Evolutionary conservation across 2,329 filamentous ascomycete species (phyloP).

Genomic region (Periconia sp.): DNA sequence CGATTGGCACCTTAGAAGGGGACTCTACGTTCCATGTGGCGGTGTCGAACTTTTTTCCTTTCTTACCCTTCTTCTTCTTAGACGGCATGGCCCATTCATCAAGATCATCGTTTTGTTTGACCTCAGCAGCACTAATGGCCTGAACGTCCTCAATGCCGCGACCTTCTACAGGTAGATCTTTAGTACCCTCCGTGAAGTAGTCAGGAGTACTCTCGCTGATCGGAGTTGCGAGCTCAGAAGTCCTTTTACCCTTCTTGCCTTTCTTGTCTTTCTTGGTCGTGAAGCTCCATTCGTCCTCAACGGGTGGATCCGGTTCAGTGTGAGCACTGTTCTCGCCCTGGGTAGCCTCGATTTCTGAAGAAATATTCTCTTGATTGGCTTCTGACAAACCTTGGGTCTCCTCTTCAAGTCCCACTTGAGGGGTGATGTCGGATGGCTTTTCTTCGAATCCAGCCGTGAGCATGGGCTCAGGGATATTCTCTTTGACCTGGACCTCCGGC

Average conservation of each 20-base stretch:
- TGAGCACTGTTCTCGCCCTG: too few species aligned
- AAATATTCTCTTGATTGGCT: too few species aligned
- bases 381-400: too few species aligned
- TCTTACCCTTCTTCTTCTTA: conserved; percentile 34
- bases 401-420: too few species aligned
- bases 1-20: neutral
- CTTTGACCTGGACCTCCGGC: neutral
- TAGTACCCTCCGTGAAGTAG: neutral
- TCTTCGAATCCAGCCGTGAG: neutral
- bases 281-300: conserved; percentile 7
- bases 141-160: neutral
- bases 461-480: neutral
- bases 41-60: conserved; percentile 20
- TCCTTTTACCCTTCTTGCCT: conserved; percentile 28
- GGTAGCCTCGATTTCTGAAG: too few species aligned
- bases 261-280: conserved; percentile 36
- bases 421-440: neutral
- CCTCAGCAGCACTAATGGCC: neutral
- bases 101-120: neutral
- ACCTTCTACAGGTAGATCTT: neutral
- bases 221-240: conserved; percentile 17
- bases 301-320: neutral
- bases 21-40: conserved; percentile 14
- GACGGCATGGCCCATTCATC: conserved; percentile 11
- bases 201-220: conserved; percentile 11